Percentiles rank a stretch among this genome's conserved stretches.
Conservation (phyloP, 495 filamentous ascomycete species). For the Hypoxylon intermedium region DNA sequence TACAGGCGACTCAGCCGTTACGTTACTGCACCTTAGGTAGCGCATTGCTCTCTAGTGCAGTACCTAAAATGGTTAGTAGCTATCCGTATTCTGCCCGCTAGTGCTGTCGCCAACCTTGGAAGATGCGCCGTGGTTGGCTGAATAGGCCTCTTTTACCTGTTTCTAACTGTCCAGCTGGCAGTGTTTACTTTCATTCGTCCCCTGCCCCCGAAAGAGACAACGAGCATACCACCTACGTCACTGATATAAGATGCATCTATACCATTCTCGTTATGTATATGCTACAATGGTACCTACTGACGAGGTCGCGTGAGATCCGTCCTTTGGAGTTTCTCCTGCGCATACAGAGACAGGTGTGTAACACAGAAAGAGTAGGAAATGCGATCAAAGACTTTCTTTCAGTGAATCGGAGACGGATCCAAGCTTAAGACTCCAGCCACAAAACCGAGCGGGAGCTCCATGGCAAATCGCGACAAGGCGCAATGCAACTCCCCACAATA, state of each 20-base stretch:
- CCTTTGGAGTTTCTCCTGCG: too few relatives aligned
- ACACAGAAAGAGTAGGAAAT: background rate
- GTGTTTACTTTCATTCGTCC: constrained; percentile 10
- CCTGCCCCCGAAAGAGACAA: constrained; percentile 18
- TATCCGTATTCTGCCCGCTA: constrained; percentile 11
- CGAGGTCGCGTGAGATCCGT: background rate
- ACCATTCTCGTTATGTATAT: constrained; percentile 17
- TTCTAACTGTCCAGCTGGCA: constrained; percentile 12
- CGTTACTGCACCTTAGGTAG: constrained; percentile 23
- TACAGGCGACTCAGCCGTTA: constrained; percentile 29
- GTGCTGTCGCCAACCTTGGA: constrained; percentile 10
- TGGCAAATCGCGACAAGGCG: constrained; percentile 31
- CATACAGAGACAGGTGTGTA: background rate
- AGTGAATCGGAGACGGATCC: constrained; percentile 22
- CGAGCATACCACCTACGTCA: constrained; percentile 31
- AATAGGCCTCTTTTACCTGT: constrained; percentile 6
- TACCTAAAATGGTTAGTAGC: background rate
- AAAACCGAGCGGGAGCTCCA: constrained; percentile 23
- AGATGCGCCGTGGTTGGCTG: constrained; percentile 6
- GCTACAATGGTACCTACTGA: constrained; percentile 3
- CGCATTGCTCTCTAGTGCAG: background rate
- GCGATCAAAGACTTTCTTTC: background rate
- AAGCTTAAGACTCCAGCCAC: constrained; percentile 28
- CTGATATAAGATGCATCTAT: constrained; percentile 7
- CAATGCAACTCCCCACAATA: constrained; percentile 20